Conservation (phyloP, 306 rosid species). For the Hippophae tibetana region DNA sequence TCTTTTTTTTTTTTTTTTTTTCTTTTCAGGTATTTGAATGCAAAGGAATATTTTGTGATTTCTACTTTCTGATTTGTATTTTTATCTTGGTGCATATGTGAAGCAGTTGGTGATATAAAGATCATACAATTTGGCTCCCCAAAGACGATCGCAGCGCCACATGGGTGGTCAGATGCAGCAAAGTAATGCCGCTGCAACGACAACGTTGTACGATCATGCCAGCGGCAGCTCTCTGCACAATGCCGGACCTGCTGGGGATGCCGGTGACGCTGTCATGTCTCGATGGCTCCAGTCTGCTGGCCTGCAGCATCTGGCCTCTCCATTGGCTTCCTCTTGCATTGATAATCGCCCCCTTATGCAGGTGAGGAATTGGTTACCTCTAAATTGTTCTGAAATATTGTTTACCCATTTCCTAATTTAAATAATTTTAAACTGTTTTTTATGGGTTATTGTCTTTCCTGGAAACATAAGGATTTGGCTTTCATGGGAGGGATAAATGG, state of each 20-base stretch:
- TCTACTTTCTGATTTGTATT: slow-evolving; percentile 2
- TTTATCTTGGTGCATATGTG: slow-evolving; percentile 16
- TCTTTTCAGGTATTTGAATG: not conserved
- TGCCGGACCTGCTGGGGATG: slow-evolving; percentile 63
- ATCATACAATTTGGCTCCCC: slow-evolving; percentile 99
- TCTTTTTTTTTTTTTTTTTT: not conserved
- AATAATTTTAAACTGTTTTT: no score
- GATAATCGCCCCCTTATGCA: slow-evolving; percentile 87
- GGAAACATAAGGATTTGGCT: no score
- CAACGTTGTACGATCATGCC: slow-evolving; percentile 71
- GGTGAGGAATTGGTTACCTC: slow-evolving; percentile 26
- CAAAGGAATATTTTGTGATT: not conserved
- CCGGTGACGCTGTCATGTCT: slow-evolving; percentile 98
- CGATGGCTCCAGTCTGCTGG: slow-evolving; percentile 99
- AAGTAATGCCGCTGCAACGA: slow-evolving; percentile 87
- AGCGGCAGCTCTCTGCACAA: slow-evolving; percentile 57
- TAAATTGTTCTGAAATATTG: no score
- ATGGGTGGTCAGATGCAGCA: slow-evolving; percentile 99
- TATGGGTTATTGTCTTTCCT: no score
- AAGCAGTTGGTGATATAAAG: slow-evolving; percentile 48
- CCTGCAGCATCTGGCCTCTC: slow-evolving; percentile 99
- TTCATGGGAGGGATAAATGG: no score
- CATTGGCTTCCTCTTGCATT: slow-evolving; percentile 60
- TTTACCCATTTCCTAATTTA: no score
- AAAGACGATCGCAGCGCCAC: slow-evolving; percentile 99